Evolutionary conservation across 768 basidiomycete species (phyloP).

Genomic region (Podaxis sp.): DNA sequence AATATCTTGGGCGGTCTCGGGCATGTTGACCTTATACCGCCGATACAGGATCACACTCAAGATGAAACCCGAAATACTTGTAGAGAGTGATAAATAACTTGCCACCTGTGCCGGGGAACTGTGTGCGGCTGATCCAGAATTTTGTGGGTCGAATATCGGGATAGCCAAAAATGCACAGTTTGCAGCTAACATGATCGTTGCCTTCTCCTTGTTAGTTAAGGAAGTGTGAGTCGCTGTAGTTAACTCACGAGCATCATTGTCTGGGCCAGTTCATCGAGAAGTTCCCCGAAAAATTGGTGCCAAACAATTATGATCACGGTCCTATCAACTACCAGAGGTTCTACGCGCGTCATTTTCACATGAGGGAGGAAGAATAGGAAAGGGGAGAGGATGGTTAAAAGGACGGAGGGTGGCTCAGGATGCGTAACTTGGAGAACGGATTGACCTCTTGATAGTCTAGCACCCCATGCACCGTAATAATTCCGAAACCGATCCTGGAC

Average conservation of each 20-base stretch:
- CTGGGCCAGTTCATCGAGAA: slow-evolving; percentile 3
- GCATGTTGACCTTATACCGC: background rate
- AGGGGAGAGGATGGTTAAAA: background rate
- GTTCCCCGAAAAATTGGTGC: background rate
- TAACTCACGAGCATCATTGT: background rate
- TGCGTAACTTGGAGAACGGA: background rate
- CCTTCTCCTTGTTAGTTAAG: background rate
- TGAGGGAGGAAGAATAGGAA: slow-evolving; percentile 7
- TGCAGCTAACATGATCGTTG: slow-evolving; percentile 8
- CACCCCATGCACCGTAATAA: slow-evolving; percentile 1
- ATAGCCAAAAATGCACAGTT: slow-evolving; percentile 11
- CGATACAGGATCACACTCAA: background rate
- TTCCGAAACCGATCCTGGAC: slow-evolving; percentile 1
- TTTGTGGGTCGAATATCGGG: background rate
- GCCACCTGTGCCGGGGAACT: slow-evolving; percentile 4
- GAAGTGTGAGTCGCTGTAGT: background rate
- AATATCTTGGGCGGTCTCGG: background rate
- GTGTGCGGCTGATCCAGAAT: background rate
- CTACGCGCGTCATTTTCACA: background rate
- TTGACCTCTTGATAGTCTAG: background rate
- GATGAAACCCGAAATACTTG: slow-evolving; percentile 6
- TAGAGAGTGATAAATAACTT: slow-evolving; percentile 8
- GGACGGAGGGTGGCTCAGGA: background rate
- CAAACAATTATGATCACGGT: background rate
- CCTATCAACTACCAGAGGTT: background rate